Base-by-base conservation (phyloP, 352 stramenopile species). In the Phytophthora macrochlamydospora region DNA sequence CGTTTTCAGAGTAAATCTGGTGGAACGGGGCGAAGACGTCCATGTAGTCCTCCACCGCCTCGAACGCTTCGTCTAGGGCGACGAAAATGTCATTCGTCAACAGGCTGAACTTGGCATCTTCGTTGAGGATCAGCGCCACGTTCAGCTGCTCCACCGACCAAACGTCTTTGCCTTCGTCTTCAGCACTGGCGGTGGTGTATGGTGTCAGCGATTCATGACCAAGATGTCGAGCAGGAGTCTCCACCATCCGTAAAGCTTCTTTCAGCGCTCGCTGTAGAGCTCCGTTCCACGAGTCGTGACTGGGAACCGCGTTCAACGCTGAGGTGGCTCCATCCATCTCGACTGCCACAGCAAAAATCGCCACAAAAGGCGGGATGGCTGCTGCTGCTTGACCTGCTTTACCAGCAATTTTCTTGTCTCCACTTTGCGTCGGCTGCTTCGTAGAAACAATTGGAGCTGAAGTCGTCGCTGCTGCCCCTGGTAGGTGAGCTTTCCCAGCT, bases 21-120 rank as follows among this genome's bases (percentile, higher is more conserved):
- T 91, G 78, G 58, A 89, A 98, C 12, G 94, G 93, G 1, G 85
- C 49, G 56, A 98, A 98, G 0, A 97, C 76, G 35, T 93, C 78
- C 59, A 94, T 79, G 65, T 98, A 98, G 14, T 96, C 85, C 24
- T 93, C 83, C 0, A 97, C 81, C 2, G 82, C 67, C 35, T 94
- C 84, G 51, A 94, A 93, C 0, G 83, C 85, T 64, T 94, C 85
- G 46, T 94, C 87, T 1, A 97, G 62, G 1, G 86, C 76, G 2
- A 91, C 76, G 40, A 95, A 94, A 37, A 97, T 95, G 51, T 95
- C 88, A 46, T 92, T 92, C 1, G 87, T 93, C 14, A 95, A 79
- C 43, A 81, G 75, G 51, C 78, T 92, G 67, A 95, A 96, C 58
- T 81, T 87, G 9, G 81, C 67, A 54, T 97, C 87, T 58, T 95